These are phyloP conservation scores for Phialocephala subalpina DNA, from an alignment of 2,329 filamentous ascomycete species.

Conservation along the genomic window DNA sequence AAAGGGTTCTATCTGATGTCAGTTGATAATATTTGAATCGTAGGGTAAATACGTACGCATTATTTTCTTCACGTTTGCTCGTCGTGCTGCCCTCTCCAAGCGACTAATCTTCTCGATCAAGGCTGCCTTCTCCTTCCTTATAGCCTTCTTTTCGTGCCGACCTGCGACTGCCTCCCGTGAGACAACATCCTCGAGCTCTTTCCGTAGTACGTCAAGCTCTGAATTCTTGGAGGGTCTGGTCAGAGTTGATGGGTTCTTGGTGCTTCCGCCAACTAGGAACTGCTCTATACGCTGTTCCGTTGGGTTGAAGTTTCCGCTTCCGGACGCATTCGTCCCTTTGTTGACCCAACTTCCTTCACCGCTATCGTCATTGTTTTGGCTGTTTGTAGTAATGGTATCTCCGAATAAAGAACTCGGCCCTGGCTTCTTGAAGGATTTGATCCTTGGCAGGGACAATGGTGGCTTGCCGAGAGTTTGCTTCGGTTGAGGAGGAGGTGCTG, in stretches of 20 bases:
- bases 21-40: not conserved
- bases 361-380: not conserved
- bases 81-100: not conserved
- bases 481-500: not conserved
- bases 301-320: too few relatives aligned
- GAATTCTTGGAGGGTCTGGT: not conserved
- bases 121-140: not conserved
- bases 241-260: not conserved
- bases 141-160: not conserved
- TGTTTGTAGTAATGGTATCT: not conserved
- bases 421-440: conserved; percentile 1
- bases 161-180: not conserved
- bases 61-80: not conserved
- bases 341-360: not conserved
- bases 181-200: not conserved
- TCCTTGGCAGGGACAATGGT: not conserved
- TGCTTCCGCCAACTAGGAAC: not conserved
- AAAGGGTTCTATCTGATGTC: not conserved
- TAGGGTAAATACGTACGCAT: not conserved
- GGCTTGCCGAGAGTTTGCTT: not conserved
- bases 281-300: too few relatives aligned
- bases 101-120: not conserved
- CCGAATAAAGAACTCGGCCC: not conserved
- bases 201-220: not conserved
- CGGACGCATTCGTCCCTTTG: not conserved